phyloP scores from a whole-genome alignment of 2,329 filamentous ascomycete genomes.

The Chalaropsis ovoidea region DNA sequence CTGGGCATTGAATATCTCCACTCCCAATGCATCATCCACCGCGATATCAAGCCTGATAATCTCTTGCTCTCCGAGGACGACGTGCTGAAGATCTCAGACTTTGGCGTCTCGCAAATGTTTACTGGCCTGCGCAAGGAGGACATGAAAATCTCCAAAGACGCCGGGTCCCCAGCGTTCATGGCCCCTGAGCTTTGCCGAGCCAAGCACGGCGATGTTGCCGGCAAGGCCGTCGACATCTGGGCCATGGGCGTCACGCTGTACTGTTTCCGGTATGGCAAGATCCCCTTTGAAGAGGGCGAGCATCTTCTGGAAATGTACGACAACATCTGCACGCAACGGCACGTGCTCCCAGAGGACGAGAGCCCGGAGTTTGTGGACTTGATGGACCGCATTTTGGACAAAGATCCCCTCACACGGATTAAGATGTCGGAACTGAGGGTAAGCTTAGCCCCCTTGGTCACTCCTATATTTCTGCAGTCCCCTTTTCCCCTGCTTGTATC shows the following conservation, averaged over 20 bases:
- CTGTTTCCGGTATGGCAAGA: constrained; percentile 76
- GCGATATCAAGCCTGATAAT: constrained; percentile 97
- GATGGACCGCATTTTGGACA: constrained; percentile 64
- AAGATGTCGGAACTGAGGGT: constrained; percentile 74
- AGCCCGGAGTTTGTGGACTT: constrained; percentile 64
- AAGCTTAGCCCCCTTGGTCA: constrained; percentile 27
- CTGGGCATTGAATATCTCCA: constrained; percentile 95
- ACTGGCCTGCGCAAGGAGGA: constrained; percentile 57
- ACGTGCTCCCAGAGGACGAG: constrained; percentile 52
- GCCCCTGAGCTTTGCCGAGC: constrained; percentile 84
- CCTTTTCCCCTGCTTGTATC: not conserved
- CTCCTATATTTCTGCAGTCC: too few species aligned
- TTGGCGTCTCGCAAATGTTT: constrained; percentile 99
- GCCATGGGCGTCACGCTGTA: constrained; percentile 95
- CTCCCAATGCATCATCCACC: constrained; percentile 85
- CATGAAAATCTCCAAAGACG: constrained; percentile 88
- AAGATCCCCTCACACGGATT: constrained; percentile 74
- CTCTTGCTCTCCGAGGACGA: constrained; percentile 81
- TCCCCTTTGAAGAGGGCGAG: constrained; percentile 72
- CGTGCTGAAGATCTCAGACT: constrained; percentile 93
- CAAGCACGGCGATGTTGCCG: constrained; percentile 77
- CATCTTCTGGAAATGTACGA: constrained; percentile 76
- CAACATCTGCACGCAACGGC: constrained; percentile 63
- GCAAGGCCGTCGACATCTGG: constrained; percentile 90
- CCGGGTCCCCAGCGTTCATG: constrained; percentile 88